Evolutionary conservation across 225 moss, liverwort and hornwort species (phyloP).

Genomic region (Physcomitrellopsis africana): DNA sequence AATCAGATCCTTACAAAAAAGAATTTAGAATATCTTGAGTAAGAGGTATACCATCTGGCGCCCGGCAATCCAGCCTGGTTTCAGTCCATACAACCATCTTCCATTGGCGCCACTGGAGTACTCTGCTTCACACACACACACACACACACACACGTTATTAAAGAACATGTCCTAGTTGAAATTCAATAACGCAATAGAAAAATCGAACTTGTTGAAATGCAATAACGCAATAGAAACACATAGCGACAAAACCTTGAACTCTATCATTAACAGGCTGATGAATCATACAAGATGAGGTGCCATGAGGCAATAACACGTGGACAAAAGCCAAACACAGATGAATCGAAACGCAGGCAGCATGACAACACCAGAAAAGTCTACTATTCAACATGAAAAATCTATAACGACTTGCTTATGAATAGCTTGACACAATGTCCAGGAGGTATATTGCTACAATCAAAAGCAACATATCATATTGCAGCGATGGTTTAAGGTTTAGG

Average conservation of each 20-base stretch:
- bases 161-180: constrained; percentile 7
- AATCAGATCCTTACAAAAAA: background rate
- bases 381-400: background rate
- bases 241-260: background rate
- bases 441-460: background rate
- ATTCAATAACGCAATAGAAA: background rate
- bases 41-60: constrained; percentile 38
- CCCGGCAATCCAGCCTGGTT: constrained; percentile 48
- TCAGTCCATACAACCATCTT: constrained; percentile 48
- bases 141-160: background rate
- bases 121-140: constrained; percentile 37
- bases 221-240: background rate
- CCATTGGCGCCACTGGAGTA: constrained; percentile 39
- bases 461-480: background rate
- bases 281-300: background rate
- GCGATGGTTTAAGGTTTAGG: no score
- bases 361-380: no score
- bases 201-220: background rate
- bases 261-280: background rate
- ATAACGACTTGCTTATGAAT: background rate
- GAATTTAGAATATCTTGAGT: background rate
- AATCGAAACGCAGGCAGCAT: no score
- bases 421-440: constrained; percentile 1
- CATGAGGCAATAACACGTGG: background rate
- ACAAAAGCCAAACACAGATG: background rate